phyloP scores from a whole-genome alignment of 345 rosid genomes.

The Gossypium bickii region DNA sequence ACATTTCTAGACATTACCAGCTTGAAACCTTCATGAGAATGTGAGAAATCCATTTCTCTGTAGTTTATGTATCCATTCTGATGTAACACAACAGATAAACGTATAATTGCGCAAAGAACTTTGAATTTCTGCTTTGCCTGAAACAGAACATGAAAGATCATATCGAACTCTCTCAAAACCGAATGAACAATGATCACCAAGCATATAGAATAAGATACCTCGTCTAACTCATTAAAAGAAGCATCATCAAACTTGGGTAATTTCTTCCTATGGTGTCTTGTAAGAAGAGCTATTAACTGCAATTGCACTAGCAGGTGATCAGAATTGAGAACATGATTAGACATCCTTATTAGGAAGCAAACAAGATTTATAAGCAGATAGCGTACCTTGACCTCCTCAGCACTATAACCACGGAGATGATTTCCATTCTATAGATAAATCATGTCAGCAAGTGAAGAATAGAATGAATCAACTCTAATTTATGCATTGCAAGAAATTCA shows the following conservation, averaged over 20 bases:
- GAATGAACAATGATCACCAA: not conserved
- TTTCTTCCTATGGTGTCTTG: slow-evolving; percentile 65
- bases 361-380: slow-evolving; percentile 10
- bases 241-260: slow-evolving; percentile 41
- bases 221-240: slow-evolving; percentile 33
- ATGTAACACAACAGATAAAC: slow-evolving; percentile 49
- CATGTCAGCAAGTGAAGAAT: slow-evolving; percentile 16
- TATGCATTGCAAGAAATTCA: slow-evolving; percentile 8
- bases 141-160: slow-evolving; percentile 12
- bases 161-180: not conserved
- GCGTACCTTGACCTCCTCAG: slow-evolving; percentile 64
- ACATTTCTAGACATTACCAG: slow-evolving; percentile 33
- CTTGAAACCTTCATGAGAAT: slow-evolving; percentile 38
- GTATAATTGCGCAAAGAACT: slow-evolving; percentile 43
- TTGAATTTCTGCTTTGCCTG: slow-evolving; percentile 47
- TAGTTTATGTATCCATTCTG: slow-evolving; percentile 33
- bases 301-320: slow-evolving; percentile 14
- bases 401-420: slow-evolving; percentile 54
- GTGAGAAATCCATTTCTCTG: slow-evolving; percentile 32
- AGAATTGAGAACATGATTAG: slow-evolving; percentile 14
- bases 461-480: not conserved
- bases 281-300: slow-evolving; percentile 62
- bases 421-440: slow-evolving; percentile 42
- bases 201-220: slow-evolving; percentile 31
- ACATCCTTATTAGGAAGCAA: not conserved